A percentile compares a stretch with the other conserved stretches of the same genome.
These are phyloP conservation scores for Dimargaris verticillata DNA, from an alignment of 192 early-diverging fungal genomes.

Conservation along the genomic window DNA sequence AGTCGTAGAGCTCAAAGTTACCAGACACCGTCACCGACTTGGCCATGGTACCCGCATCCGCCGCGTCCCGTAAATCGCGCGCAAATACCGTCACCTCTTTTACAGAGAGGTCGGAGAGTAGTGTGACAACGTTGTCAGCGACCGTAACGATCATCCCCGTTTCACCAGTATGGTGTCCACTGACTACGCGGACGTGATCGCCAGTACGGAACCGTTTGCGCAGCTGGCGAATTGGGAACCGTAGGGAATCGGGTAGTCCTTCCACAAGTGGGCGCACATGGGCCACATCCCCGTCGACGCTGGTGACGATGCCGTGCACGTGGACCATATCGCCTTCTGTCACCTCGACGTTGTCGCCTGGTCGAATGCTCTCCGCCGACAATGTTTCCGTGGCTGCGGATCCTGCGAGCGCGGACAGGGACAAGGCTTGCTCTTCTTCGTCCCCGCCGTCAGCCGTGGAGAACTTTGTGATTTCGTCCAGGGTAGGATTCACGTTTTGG, in stretches of 20 bases:
- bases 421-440: conserved; percentile 35
- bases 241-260: conserved; percentile 33
- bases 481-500: conserved; percentile 62
- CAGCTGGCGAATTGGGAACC: conserved; percentile 49
- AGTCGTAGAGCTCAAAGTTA: conserved; percentile 73
- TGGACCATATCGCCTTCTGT: conserved; percentile 68
- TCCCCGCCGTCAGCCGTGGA: conserved; percentile 47
- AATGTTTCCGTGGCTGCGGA: conserved; percentile 34
- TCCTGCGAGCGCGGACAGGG: conserved; percentile 34
- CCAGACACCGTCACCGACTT: conserved; percentile 36
- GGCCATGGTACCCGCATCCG: conserved; percentile 35
- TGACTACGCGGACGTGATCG: conserved; percentile 86
- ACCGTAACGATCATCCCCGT: conserved; percentile 80
- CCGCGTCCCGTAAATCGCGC: conserved; percentile 66
- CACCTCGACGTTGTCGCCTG: conserved; percentile 78
- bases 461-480: conserved; percentile 85
- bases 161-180: conserved; percentile 66
- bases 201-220: conserved; percentile 81
- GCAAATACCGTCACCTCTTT: conserved; percentile 75
- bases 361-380: conserved; percentile 36
- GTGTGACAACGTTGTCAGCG: conserved; percentile 61
- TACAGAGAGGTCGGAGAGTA: conserved; percentile 51
- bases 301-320: conserved; percentile 55
- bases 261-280: conserved; percentile 47
- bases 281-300: conserved; percentile 51